phyloP scores from a whole-genome alignment of 2,329 filamentous ascomycete species.

The Sporothrix humicola region DNA sequence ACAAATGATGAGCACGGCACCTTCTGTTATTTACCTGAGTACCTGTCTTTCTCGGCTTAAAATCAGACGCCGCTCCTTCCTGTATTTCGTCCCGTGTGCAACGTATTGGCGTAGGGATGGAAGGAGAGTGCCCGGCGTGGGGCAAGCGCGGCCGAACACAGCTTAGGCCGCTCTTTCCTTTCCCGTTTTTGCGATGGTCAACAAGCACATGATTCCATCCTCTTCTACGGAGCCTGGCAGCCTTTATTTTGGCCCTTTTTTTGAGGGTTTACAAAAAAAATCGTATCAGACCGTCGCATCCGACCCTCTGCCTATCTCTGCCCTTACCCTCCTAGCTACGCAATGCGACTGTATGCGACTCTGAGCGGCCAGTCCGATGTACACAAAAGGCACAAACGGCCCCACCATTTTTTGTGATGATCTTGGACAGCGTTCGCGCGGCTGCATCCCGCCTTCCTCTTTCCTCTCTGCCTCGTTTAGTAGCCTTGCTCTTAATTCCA shows the following conservation, averaged over 20 bases:
- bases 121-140: slow-evolving; percentile 1
- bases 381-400: not conserved
- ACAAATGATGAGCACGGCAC: not conserved
- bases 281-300: not conserved
- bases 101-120: not conserved
- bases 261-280: too few relatives aligned
- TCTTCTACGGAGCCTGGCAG: slow-evolving; percentile 12
- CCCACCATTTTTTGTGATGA: slow-evolving; percentile 2
- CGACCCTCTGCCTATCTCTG: slow-evolving; percentile 17
- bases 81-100: not conserved
- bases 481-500: slow-evolving; percentile 14
- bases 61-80: not conserved
- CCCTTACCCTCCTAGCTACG: slow-evolving; percentile 7
- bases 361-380: not conserved
- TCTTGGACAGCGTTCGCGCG: not conserved
- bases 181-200: not conserved
- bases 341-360: slow-evolving; percentile 18
- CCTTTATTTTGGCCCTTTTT: not conserved
- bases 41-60: not conserved
- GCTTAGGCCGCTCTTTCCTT: not conserved
- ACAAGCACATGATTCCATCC: slow-evolving; percentile 8
- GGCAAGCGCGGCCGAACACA: not conserved
- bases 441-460: slow-evolving; percentile 20
- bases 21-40: not conserved
- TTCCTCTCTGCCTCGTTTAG: slow-evolving; percentile 3